A percentile compares a stretch with the other conserved stretches of the same genome.
Evolutionary conservation across 1,139 yeast genomes (phyloP).

Genomic region (Saccharomyces hybrid): DNA sequence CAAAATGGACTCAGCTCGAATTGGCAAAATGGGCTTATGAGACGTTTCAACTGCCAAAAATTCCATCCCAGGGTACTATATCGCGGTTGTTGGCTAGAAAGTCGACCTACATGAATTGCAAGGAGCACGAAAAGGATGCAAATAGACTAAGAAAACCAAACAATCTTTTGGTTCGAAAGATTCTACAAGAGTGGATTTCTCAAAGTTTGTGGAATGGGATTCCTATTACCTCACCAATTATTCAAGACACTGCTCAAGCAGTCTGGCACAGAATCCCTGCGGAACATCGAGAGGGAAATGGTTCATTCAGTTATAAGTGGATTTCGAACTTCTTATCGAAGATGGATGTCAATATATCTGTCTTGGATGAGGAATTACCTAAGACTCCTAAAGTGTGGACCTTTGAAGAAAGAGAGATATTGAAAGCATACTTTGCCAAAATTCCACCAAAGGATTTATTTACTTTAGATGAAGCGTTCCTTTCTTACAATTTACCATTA

Average conservation of each 20-base stretch:
- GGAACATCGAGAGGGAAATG: conserved; percentile 51
- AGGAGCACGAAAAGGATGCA: conserved; percentile 46
- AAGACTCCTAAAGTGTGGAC: conserved; percentile 55
- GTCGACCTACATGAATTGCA: conserved; percentile 50
- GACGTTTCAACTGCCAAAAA: conserved; percentile 43
- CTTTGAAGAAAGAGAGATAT: conserved; percentile 47
- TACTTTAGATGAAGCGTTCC: conserved; percentile 53
- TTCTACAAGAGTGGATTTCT: conserved; percentile 60
- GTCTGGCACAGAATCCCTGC: conserved; percentile 56
- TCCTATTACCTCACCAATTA: conserved; percentile 56
- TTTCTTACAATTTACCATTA: conserved; percentile 54
- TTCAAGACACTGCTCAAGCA: conserved; percentile 56
- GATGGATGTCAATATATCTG: conserved; percentile 46
- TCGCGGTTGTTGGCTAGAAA: conserved; percentile 53
- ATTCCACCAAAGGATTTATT: conserved; percentile 49
- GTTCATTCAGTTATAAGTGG: conserved; percentile 60
- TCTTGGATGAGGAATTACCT: conserved; percentile 39
- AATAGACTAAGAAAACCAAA: conserved; percentile 48
- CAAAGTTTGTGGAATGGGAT: conserved; percentile 62
- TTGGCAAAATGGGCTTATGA: conserved; percentile 58
- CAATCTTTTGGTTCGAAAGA: conserved; percentile 49
- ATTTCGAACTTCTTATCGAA: conserved; percentile 50
- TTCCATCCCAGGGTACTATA: conserved; percentile 63
- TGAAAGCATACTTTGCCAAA: conserved; percentile 27
- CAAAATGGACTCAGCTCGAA: conserved; percentile 62